phyloP scores from a whole-genome alignment of 2,329 filamentous ascomycete genomes.

The Dactylellina cionopaga region DNA sequence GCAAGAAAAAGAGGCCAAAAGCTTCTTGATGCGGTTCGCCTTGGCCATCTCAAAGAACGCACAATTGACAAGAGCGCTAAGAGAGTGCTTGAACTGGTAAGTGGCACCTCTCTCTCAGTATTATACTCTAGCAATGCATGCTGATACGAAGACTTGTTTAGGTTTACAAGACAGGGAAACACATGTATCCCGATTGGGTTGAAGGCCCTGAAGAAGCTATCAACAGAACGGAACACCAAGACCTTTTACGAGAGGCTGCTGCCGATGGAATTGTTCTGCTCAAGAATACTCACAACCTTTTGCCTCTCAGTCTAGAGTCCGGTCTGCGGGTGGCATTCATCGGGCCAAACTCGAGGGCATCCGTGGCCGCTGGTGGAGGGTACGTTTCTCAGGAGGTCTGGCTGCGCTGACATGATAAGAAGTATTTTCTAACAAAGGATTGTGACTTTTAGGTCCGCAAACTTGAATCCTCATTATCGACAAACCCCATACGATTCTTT shows the following conservation, averaged over 20 bases:
- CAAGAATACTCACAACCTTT: slow-evolving; percentile 73
- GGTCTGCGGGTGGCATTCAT: slow-evolving; percentile 66
- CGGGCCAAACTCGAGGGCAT: slow-evolving; percentile 67
- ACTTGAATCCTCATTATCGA: slow-evolving; percentile 57
- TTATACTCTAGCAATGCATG: not conserved
- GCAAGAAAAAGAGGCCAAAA: slow-evolving; percentile 57
- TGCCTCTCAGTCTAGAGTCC: slow-evolving; percentile 69
- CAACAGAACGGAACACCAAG: slow-evolving; percentile 59
- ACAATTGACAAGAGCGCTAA: slow-evolving; percentile 58
- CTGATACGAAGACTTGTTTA: not conserved
- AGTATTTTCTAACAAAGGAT: not conserved
- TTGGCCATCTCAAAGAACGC: slow-evolving; percentile 56
- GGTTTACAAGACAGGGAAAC: slow-evolving; percentile 57
- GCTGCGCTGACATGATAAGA: no score
- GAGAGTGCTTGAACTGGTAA: slow-evolving; percentile 58
- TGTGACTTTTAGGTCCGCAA: slow-evolving; percentile 53
- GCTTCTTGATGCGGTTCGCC: slow-evolving; percentile 57
- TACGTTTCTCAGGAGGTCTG: slow-evolving; percentile 43
- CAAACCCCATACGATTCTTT: slow-evolving; percentile 56
- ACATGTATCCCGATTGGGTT: slow-evolving; percentile 53
- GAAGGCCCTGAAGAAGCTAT: slow-evolving; percentile 56
- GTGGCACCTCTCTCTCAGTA: not conserved
- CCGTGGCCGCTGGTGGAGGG: slow-evolving; percentile 57
- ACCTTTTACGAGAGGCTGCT: slow-evolving; percentile 71
- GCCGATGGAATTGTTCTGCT: slow-evolving; percentile 77